phyloP scores from a whole-genome alignment of 1,284 basidiomycete species.

The Coniophora puteana region DNA sequence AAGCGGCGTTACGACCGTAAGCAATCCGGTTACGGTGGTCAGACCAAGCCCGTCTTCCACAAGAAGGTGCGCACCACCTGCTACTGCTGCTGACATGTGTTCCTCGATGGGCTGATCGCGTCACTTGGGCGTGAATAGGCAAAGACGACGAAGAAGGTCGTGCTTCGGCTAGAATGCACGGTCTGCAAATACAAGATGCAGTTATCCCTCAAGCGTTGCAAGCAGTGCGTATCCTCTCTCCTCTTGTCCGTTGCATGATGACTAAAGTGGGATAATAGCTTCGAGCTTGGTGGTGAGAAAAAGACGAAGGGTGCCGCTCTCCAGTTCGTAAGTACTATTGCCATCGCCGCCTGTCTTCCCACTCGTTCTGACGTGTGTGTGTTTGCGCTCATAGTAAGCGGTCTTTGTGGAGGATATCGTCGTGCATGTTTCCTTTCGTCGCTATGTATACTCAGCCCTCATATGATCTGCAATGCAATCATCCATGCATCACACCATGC shows the following conservation, averaged over 20 bases:
- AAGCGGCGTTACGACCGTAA: constrained; percentile 99
- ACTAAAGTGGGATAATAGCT: constrained; percentile 48
- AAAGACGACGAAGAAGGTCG: constrained; percentile 99
- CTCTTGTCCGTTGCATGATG: constrained; percentile 1
- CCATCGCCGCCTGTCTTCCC: neutral
- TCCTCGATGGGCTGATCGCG: constrained; percentile 8
- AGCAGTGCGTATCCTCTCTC: constrained; percentile 67
- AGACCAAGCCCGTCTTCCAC: constrained; percentile 99
- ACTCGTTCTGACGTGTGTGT: constrained; percentile 10
- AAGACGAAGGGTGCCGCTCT: constrained; percentile 98
- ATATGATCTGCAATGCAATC: constrained; percentile 25
- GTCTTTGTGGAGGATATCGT: constrained; percentile 10
- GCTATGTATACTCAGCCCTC: constrained; percentile 22
- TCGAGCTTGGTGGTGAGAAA: constrained; percentile 99
- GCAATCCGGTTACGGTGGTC: constrained; percentile 99
- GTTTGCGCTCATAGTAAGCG: constrained; percentile 20
- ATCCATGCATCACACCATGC: constrained; percentile 21
- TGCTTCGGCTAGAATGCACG: constrained; percentile 96
- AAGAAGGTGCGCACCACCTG: constrained; percentile 85
- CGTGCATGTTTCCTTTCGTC: constrained; percentile 14
- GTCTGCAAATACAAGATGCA: constrained; percentile 99
- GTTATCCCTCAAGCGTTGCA: constrained; percentile 96
- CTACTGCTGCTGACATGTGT: neutral
- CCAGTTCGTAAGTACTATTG: constrained; percentile 70
- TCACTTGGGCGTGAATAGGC: constrained; percentile 44